These are phyloP conservation scores for Aureobasidium subglaciale DNA, from an alignment of 2,329 filamentous ascomycete genomes.

Conservation along the genomic window DNA sequence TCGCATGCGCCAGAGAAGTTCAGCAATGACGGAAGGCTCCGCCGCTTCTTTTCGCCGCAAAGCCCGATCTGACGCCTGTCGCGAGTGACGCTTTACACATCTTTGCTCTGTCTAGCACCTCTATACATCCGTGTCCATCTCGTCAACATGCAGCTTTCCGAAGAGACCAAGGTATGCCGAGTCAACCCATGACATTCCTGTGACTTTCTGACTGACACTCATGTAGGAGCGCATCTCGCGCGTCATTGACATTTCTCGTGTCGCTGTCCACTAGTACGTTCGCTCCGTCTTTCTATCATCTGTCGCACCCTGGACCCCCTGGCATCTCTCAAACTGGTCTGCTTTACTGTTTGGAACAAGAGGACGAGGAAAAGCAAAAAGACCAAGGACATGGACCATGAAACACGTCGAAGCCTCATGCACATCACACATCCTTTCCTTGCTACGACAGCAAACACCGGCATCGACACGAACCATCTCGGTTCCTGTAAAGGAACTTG, in stretches of 20 bases:
- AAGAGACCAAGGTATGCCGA: slow-evolving; percentile 81
- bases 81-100: background rate
- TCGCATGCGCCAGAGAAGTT: slow-evolving; percentile 3
- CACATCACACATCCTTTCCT: background rate
- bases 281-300: background rate
- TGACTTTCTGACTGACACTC: slow-evolving; percentile 22
- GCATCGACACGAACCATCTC: background rate
- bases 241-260: slow-evolving; percentile 88
- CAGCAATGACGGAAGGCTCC: slow-evolving; percentile 2
- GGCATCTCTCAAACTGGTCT: background rate
- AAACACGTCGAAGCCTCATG: too few relatives aligned
- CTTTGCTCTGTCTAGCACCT: background rate
- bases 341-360: too few relatives aligned
- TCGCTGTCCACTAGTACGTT: slow-evolving; percentile 90
- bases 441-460: background rate
- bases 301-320: background rate
- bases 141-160: slow-evolving; percentile 63
- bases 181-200: background rate
- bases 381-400: background rate
- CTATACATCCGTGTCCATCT: background rate
- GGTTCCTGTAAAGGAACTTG: background rate
- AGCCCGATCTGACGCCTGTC: slow-evolving; percentile 2
- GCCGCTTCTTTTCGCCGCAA: slow-evolving; percentile 8
- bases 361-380: background rate
- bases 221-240: slow-evolving; percentile 90